These are phyloP conservation scores for Aspergillus incahuasiensis DNA, from an alignment of 495 filamentous ascomycete species.

Conservation along the genomic window DNA sequence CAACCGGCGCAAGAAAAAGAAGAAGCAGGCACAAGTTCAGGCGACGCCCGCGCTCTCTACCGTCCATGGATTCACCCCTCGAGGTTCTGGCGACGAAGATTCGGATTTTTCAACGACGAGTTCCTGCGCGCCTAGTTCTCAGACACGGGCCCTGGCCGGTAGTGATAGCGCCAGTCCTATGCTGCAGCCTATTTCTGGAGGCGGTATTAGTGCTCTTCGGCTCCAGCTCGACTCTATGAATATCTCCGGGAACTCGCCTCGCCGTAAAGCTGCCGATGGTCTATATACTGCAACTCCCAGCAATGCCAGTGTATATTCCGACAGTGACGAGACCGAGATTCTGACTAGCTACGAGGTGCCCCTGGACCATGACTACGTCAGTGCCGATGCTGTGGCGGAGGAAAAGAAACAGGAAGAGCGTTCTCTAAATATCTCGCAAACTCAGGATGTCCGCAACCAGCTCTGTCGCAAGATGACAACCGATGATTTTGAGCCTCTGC, in stretches of 20 bases:
- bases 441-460: constrained; percentile 33
- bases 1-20: constrained; percentile 44
- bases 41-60: constrained; percentile 64
- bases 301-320: constrained; percentile 55
- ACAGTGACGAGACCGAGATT: constrained; percentile 50
- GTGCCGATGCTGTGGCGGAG: constrained; percentile 54
- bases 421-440: constrained; percentile 18
- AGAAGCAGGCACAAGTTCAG: constrained; percentile 39
- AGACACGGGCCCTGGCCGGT: constrained; percentile 21
- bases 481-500: constrained; percentile 83
- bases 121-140: constrained; percentile 40
- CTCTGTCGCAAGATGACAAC: constrained; percentile 80
- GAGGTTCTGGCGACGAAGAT: constrained; percentile 79
- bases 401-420: constrained; percentile 22
- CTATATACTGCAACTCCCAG: constrained; percentile 43
- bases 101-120: constrained; percentile 61
- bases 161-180: constrained; percentile 46
- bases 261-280: constrained; percentile 23
- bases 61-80: constrained; percentile 81
- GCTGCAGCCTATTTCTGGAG: constrained; percentile 53
- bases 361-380: constrained; percentile 83
- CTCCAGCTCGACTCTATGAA: constrained; percentile 68
- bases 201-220: constrained; percentile 74
- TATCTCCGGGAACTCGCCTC: constrained; percentile 40
- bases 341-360: constrained; percentile 84